Evolutionary conservation across 2,329 filamentous ascomycete species (phyloP).

Genomic region (Cytospora piceicola): DNA sequence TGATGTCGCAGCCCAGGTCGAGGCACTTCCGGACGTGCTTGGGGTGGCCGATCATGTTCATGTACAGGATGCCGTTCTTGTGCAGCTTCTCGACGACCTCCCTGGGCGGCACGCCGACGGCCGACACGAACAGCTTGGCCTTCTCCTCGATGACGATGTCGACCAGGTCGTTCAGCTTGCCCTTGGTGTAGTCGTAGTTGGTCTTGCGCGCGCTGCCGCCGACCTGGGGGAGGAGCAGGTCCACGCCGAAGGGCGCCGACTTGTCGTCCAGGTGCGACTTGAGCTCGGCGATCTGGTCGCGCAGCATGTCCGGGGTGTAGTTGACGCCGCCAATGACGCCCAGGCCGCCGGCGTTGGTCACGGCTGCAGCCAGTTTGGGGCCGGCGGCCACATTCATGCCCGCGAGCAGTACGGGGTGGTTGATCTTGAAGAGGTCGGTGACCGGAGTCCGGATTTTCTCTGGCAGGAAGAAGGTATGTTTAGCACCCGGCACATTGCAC

Average conservation of each 20-base stretch:
- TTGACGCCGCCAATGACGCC: conserved; percentile 95
- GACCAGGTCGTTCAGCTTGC: conserved; percentile 89
- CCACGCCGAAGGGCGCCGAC: conserved; percentile 93
- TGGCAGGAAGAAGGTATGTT: conserved; percentile 42
- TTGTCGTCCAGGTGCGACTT: conserved; percentile 88
- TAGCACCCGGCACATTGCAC: neutral
- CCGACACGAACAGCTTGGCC: conserved; percentile 92
- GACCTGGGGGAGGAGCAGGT: conserved; percentile 91
- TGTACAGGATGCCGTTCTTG: conserved; percentile 85
- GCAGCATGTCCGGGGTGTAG: conserved; percentile 97
- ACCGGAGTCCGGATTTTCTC: conserved; percentile 88
- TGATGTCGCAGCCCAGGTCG: conserved; percentile 89
- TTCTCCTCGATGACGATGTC: conserved; percentile 92
- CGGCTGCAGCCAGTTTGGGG: conserved; percentile 92
- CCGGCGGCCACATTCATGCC: conserved; percentile 99
- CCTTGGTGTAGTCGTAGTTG: conserved; percentile 99
- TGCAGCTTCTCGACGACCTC: conserved; percentile 89
- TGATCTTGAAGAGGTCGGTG: conserved; percentile 97
- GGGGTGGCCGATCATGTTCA: conserved; percentile 99
- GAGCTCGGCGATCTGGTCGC: conserved; percentile 91
- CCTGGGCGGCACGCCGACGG: conserved; percentile 91
- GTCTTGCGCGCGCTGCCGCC: conserved; percentile 94
- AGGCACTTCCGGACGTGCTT: conserved; percentile 98
- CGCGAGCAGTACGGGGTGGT: conserved; percentile 92
- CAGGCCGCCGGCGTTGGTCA: conserved; percentile 94